Conservation (phyloP, 352 stramenopile species). For the Phytophthora colocasiae region DNA sequence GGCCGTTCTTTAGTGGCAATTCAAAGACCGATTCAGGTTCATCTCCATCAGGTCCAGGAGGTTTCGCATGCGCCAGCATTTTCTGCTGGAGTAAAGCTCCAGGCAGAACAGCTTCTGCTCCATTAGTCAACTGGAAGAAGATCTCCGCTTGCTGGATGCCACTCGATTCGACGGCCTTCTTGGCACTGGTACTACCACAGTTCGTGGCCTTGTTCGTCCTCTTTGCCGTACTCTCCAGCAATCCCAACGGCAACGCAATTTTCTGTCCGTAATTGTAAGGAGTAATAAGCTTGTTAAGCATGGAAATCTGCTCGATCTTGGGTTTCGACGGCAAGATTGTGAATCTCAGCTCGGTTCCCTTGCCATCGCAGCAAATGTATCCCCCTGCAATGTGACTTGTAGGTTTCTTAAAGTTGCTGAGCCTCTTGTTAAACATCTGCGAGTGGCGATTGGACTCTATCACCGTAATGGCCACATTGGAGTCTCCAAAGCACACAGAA, state of each 20-base stretch:
- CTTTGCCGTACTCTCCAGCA: slow-evolving; percentile 62
- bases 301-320: slow-evolving; percentile 83
- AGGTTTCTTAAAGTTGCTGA: slow-evolving; percentile 90
- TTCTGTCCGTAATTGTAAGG: slow-evolving; percentile 87
- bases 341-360: slow-evolving; percentile 76
- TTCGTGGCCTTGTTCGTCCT: slow-evolving; percentile 16
- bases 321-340: slow-evolving; percentile 65
- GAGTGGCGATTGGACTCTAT: slow-evolving; percentile 87
- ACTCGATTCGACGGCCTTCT: slow-evolving; percentile 35
- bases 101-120: slow-evolving; percentile 54
- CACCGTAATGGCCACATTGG: slow-evolving; percentile 73
- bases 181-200: slow-evolving; percentile 12
- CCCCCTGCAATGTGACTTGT: slow-evolving; percentile 80
- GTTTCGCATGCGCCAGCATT: slow-evolving; percentile 55
- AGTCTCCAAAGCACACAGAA: slow-evolving; percentile 72
- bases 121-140: slow-evolving; percentile 73
- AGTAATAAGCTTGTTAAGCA: slow-evolving; percentile 88
- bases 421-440: slow-evolving; percentile 83
- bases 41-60: slow-evolving; percentile 15
- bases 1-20: slow-evolving; percentile 61
- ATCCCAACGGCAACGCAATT: slow-evolving; percentile 72
- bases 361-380: slow-evolving; percentile 91
- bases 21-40: slow-evolving; percentile 67
- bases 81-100: slow-evolving; percentile 64
- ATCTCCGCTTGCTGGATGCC: slow-evolving; percentile 65